Conservation (phyloP, 805 yeast species). For the Candida gorgasii region DNA sequence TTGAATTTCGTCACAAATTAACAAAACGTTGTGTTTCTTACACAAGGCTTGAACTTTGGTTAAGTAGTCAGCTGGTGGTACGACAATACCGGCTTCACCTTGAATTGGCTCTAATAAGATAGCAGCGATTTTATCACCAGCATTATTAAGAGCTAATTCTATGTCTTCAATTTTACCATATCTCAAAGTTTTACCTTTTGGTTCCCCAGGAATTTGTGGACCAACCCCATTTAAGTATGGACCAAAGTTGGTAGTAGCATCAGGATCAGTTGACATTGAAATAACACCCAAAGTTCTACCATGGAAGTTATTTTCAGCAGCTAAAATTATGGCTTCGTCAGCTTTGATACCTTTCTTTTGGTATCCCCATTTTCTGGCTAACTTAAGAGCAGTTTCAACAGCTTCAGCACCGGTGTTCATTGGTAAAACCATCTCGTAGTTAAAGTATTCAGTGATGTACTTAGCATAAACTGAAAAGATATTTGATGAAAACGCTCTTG, state of each 20-base stretch:
- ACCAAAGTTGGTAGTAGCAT: constrained; percentile 84
- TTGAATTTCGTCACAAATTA: constrained; percentile 96
- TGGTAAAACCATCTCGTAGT: constrained; percentile 90
- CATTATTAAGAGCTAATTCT: constrained; percentile 73
- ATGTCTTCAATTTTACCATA: constrained; percentile 87
- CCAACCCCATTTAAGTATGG: constrained; percentile 86
- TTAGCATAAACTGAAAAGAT: constrained; percentile 85
- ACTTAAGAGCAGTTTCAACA: constrained; percentile 89
- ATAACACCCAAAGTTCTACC: constrained; percentile 95
- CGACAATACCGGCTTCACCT: constrained; percentile 98
- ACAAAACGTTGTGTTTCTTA: constrained; percentile 77
- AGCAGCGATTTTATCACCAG: constrained; percentile 90
- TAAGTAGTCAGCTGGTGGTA: constrained; percentile 83
- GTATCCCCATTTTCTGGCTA: constrained; percentile 98
- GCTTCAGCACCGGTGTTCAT: constrained; percentile 99
- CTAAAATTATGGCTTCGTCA: constrained; percentile 81
- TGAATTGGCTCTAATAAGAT: constrained; percentile 93
- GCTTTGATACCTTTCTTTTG: constrained; percentile 78
- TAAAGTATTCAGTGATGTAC: constrained; percentile 82
- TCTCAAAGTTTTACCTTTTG: constrained; percentile 59
- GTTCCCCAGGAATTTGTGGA: constrained; percentile 77
- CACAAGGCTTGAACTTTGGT: constrained; percentile 71
- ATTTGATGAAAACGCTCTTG: constrained; percentile 91
- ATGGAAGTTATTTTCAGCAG: constrained; percentile 91
- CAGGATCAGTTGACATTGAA: constrained; percentile 95